These are phyloP conservation scores for Leccinum variicolor DNA, from an alignment of 768 basidiomycete species.

Conservation along the genomic window DNA sequence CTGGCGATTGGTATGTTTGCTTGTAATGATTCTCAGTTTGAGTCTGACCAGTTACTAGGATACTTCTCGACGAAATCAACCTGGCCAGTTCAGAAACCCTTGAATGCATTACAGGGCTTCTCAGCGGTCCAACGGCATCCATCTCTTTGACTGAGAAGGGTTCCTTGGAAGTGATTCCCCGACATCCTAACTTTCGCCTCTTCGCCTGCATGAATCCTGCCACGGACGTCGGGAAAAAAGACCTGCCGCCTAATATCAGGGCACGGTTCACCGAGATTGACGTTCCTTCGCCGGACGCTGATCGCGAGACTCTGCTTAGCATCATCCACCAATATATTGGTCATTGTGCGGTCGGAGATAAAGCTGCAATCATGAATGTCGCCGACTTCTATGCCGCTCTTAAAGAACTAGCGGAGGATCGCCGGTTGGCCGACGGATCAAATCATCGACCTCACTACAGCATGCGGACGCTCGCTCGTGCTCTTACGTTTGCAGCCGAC, in stretches of 20 bases:
- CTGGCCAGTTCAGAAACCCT: slow-evolving; percentile 91
- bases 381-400: slow-evolving; percentile 87
- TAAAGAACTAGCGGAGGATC: slow-evolving; percentile 67
- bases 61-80: slow-evolving; percentile 95
- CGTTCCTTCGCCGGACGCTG: slow-evolving; percentile 90
- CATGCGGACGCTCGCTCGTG: slow-evolving; percentile 92
- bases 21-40: not conserved
- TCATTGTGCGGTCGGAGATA: slow-evolving; percentile 76
- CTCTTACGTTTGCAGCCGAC: slow-evolving; percentile 86
- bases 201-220: slow-evolving; percentile 99
- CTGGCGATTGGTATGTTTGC: slow-evolving; percentile 80
- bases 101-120: slow-evolving; percentile 85
- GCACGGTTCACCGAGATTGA: slow-evolving; percentile 94
- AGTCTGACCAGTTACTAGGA: slow-evolving; percentile 45
- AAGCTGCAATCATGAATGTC: slow-evolving; percentile 82
- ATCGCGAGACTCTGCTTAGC: slow-evolving; percentile 82
- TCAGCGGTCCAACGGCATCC: slow-evolving; percentile 82
- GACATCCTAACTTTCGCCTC: slow-evolving; percentile 93
- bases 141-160: slow-evolving; percentile 94
- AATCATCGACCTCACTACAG: slow-evolving; percentile 94
- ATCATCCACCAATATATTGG: slow-evolving; percentile 92
- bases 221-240: slow-evolving; percentile 97
- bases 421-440: slow-evolving; percentile 87
- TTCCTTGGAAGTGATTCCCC: slow-evolving; percentile 81
- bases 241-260: slow-evolving; percentile 87